A percentile compares a stretch with the other conserved stretches of the same genome.
Conservation (phyloP, 2,329 filamentous ascomycete species). For the Helotiales sp. region DNA sequence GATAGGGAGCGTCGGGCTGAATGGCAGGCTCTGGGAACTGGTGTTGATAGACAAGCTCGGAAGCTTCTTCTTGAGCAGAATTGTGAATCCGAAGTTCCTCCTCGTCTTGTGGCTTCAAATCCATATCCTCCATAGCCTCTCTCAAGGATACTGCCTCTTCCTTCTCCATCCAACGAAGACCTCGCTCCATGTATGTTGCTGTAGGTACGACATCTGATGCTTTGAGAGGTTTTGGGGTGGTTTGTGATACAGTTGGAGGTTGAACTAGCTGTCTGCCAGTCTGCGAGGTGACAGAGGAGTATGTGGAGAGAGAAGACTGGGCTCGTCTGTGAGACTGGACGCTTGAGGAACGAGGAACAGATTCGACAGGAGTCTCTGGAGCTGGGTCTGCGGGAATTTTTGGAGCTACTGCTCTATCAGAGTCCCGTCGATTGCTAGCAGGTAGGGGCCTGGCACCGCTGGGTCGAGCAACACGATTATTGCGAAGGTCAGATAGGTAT, state of each 20-base stretch:
- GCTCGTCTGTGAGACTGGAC: constrained; percentile 38
- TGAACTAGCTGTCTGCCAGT: constrained; percentile 40
- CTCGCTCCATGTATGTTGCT: constrained; percentile 73
- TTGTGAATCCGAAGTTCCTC: constrained; percentile 68
- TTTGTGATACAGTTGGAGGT: constrained; percentile 24
- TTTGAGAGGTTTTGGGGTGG: constrained; percentile 50
- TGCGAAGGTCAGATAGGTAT: constrained; percentile 74
- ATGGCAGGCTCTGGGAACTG: constrained; percentile 61
- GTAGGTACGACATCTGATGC: constrained; percentile 67
- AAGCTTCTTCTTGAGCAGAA: constrained; percentile 76
- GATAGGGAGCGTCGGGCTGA: constrained; percentile 67
- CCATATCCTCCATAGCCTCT: constrained; percentile 75
- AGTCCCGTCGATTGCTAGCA: constrained; percentile 44
- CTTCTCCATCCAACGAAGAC: constrained; percentile 79
- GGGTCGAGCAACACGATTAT: constrained; percentile 68
- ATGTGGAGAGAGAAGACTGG: constrained; percentile 39
- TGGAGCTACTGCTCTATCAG: constrained; percentile 47
- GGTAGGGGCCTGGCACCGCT: constrained; percentile 72
- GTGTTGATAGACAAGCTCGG: constrained; percentile 79
- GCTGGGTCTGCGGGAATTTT: constrained; percentile 19
- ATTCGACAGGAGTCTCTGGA: constrained; percentile 30
- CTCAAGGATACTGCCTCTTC: constrained; percentile 74
- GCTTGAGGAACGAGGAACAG: constrained; percentile 37
- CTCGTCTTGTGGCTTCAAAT: constrained; percentile 57
- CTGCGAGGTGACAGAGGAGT: constrained; percentile 39